Percentiles rank a stretch among this genome's conserved stretches.
These are phyloP conservation scores for Suhomyces taliae DNA, from an alignment of 1,139 yeast genomes.

Conservation along the genomic window DNA sequence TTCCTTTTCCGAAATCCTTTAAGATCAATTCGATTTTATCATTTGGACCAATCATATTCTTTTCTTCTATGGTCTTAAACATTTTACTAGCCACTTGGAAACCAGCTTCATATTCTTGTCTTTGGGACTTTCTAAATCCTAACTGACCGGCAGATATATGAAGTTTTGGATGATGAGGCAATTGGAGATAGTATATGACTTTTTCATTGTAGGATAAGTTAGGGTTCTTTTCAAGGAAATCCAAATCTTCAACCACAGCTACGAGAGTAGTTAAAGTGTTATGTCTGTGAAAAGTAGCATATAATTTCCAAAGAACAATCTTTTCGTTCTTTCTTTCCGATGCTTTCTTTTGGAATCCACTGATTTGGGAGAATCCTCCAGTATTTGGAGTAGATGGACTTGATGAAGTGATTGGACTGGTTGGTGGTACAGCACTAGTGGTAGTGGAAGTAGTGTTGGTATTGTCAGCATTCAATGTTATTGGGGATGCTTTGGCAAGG, in stretches of 20 bases:
- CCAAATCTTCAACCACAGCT: slow-evolving; percentile 66
- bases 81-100: slow-evolving; percentile 78
- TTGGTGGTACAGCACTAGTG: neutral
- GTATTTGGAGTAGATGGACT: neutral
- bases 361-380: slow-evolving; percentile 10
- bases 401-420: slow-evolving; percentile 4
- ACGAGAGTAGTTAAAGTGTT: slow-evolving; percentile 79
- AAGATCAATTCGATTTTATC: slow-evolving; percentile 71
- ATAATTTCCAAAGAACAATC: slow-evolving; percentile 63
- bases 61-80: slow-evolving; percentile 69
- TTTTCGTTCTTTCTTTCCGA: slow-evolving; percentile 25
- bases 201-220: slow-evolving; percentile 67
- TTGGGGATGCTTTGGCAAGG: slow-evolving; percentile 11
- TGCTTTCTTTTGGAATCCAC: slow-evolving; percentile 7
- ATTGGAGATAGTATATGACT: slow-evolving; percentile 73
- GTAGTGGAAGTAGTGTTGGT: slow-evolving; percentile 2
- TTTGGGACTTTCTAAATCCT: slow-evolving; percentile 74
- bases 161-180: slow-evolving; percentile 73
- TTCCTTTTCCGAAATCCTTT: slow-evolving; percentile 84
- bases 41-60: slow-evolving; percentile 48
- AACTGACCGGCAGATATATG: slow-evolving; percentile 70
- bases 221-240: slow-evolving; percentile 57
- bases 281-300: slow-evolving; percentile 76
- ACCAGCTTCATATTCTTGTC: slow-evolving; percentile 95
- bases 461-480: slow-evolving; percentile 7